phyloP scores from a whole-genome alignment of 2,329 filamentous ascomycete species.

The Trichophyton verrucosum region DNA sequence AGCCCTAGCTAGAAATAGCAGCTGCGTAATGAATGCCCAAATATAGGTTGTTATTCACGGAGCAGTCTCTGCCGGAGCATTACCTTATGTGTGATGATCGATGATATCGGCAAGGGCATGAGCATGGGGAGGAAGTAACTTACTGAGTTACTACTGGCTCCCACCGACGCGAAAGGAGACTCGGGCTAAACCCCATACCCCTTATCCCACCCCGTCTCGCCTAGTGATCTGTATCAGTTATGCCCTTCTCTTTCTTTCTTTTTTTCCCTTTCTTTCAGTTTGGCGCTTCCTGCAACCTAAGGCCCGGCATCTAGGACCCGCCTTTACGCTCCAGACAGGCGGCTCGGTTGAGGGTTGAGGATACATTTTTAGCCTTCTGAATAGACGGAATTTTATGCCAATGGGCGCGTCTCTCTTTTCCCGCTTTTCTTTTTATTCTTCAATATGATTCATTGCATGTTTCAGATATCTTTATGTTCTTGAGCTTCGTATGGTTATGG shows the following conservation, averaged over 20 bases:
- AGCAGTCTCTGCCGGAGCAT: not conserved
- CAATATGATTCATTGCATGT: constrained; percentile 4
- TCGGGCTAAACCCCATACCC: not conserved
- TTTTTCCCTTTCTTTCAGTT: not conserved
- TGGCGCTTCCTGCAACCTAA: not conserved
- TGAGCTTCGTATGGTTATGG: constrained; percentile 5
- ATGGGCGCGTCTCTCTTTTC: not conserved
- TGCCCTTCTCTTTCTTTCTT: not conserved
- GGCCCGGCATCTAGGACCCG: not conserved
- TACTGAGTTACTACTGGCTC: not conserved
- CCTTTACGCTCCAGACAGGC: not conserved
- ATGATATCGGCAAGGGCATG: no score
- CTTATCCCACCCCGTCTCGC: not conserved
- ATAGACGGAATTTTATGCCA: not conserved
- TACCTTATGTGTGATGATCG: not conserved
- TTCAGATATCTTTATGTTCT: constrained; percentile 8
- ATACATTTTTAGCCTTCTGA: not conserved
- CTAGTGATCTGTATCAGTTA: not conserved
- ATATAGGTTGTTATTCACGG: not conserved
- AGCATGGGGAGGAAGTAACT: not conserved
- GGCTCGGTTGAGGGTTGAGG: not conserved
- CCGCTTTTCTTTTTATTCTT: not conserved
- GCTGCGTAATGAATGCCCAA: not conserved
- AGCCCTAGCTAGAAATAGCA: not conserved
- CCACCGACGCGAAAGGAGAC: not conserved